Percentiles rank a stretch among this genome's conserved stretches.
These are phyloP conservation scores for Tremella fuciformis DNA, from an alignment of 768 basidiomycete species.

Conservation along the genomic window DNA sequence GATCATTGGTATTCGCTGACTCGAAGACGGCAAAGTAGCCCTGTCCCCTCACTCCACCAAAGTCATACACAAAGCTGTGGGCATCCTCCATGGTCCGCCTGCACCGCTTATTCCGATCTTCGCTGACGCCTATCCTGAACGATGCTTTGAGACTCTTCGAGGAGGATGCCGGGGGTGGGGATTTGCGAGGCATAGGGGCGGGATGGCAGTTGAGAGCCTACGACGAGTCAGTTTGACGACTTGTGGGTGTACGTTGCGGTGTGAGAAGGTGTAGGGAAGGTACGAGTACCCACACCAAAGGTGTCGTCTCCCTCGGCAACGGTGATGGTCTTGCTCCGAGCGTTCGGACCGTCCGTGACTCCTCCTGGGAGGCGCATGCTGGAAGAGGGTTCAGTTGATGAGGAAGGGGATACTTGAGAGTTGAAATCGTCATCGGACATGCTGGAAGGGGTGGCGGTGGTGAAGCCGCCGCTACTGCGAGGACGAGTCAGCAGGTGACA, in stretches of 20 bases:
- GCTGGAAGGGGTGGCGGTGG: conserved; percentile 23
- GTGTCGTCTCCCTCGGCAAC: conserved; percentile 72
- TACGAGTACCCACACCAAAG: conserved; percentile 62
- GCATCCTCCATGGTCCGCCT: conserved; percentile 96
- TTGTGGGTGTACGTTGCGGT: neutral
- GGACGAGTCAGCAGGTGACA: conserved; percentile 5
- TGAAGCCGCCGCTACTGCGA: conserved; percentile 5
- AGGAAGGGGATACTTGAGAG: conserved; percentile 11
- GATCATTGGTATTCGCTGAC: too few species aligned
- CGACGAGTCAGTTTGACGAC: conserved; percentile 11
- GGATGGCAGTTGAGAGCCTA: conserved; percentile 77
- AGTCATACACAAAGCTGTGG: conserved; percentile 94
- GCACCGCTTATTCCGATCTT: conserved; percentile 74
- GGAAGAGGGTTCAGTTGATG: conserved; percentile 1
- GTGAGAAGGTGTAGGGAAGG: neutral
- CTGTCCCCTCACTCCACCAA: conserved; percentile 83
- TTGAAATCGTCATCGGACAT: conserved; percentile 25
- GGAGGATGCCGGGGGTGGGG: conserved; percentile 6
- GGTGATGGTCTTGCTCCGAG: conserved; percentile 76
- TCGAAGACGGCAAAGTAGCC: conserved; percentile 99
- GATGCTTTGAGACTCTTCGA: conserved; percentile 30
- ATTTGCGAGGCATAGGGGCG: conserved; percentile 13
- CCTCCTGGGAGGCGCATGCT: conserved; percentile 23
- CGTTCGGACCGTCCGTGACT: conserved; percentile 57
- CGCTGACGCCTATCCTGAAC: conserved; percentile 71